phyloP scores from a whole-genome alignment of 768 basidiomycete species.

The Macrolepiota fuliginosa region DNA sequence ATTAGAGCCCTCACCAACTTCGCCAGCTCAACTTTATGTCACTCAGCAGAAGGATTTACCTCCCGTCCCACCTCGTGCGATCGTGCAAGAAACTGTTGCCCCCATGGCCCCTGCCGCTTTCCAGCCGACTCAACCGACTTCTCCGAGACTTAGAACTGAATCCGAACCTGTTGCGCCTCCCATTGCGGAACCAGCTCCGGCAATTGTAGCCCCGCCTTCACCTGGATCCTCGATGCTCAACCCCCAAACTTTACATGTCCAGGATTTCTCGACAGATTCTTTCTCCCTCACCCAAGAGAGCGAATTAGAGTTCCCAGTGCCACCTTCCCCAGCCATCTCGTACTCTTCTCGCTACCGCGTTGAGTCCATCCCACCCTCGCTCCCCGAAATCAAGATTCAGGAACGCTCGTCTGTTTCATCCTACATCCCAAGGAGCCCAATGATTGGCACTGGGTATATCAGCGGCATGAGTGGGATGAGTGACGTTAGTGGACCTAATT shows the following conservation, averaged over 20 bases:
- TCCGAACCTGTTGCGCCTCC: not conserved
- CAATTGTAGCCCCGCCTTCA: not conserved
- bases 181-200: not conserved
- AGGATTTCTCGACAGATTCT: constrained; percentile 15
- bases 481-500: not conserved
- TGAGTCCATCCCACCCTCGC: constrained; percentile 47
- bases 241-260: constrained; percentile 9
- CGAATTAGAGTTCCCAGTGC: constrained; percentile 35
- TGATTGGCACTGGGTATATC: constrained; percentile 8
- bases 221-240: constrained; percentile 8
- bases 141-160: not conserved
- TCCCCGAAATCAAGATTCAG: constrained; percentile 51
- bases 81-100: not conserved
- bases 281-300: constrained; percentile 6
- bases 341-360: constrained; percentile 37
- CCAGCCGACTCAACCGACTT: not conserved
- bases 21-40: constrained; percentile 11
- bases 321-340: constrained; percentile 32
- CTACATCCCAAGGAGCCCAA: constrained; percentile 12
- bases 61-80: constrained; percentile 21
- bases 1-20: constrained; percentile 21
- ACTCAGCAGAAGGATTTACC: constrained; percentile 23
- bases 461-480: constrained; percentile 7
- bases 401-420: constrained; percentile 41
- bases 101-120: not conserved